Evolutionary conservation across 2,329 filamentous ascomycete species (phyloP).

Genomic region (Grosmannia clavigera): DNA sequence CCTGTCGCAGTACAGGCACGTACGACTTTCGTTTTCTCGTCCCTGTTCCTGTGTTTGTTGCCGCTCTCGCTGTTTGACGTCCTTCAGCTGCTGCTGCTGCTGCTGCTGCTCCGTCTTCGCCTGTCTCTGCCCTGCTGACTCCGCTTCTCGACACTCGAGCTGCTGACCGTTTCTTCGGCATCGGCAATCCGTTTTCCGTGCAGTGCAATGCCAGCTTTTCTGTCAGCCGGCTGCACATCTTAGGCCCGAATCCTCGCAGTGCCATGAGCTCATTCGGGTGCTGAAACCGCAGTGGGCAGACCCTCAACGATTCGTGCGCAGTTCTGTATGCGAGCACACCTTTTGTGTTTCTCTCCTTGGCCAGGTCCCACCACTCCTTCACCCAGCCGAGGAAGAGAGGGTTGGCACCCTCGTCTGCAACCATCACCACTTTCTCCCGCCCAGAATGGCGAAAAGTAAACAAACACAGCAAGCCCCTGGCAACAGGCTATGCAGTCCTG

Average conservation of each 20-base stretch:
- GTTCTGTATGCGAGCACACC: slow-evolving; percentile 60
- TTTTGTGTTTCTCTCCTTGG: slow-evolving; percentile 56
- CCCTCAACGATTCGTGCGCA: slow-evolving; percentile 65
- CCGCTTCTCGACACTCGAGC: slow-evolving; percentile 13
- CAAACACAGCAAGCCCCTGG: neutral
- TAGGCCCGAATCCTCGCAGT: slow-evolving; percentile 62
- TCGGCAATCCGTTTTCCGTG: slow-evolving; percentile 51
- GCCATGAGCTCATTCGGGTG: slow-evolving; percentile 63
- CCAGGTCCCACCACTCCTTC: slow-evolving; percentile 63
- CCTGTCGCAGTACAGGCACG: slow-evolving; percentile 59
- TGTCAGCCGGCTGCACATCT: slow-evolving; percentile 57
- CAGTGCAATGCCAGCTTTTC: slow-evolving; percentile 49
- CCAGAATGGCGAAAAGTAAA: slow-evolving; percentile 10
- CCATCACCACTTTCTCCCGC: neutral
- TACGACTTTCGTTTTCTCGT: slow-evolving; percentile 51
- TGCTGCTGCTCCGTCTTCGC: slow-evolving; percentile 7
- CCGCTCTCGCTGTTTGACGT: slow-evolving; percentile 9
- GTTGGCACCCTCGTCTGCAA: slow-evolving; percentile 43
- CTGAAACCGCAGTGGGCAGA: slow-evolving; percentile 55
- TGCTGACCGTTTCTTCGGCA: slow-evolving; percentile 38
- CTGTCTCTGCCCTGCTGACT: neutral
- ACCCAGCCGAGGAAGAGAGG: slow-evolving; percentile 61
- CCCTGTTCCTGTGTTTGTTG: slow-evolving; percentile 20
- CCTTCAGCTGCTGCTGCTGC: no score
- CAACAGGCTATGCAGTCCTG: neutral